These are phyloP conservation scores for Suillus subaureus DNA, from an alignment of 768 basidiomycete genomes.

Conservation along the genomic window DNA sequence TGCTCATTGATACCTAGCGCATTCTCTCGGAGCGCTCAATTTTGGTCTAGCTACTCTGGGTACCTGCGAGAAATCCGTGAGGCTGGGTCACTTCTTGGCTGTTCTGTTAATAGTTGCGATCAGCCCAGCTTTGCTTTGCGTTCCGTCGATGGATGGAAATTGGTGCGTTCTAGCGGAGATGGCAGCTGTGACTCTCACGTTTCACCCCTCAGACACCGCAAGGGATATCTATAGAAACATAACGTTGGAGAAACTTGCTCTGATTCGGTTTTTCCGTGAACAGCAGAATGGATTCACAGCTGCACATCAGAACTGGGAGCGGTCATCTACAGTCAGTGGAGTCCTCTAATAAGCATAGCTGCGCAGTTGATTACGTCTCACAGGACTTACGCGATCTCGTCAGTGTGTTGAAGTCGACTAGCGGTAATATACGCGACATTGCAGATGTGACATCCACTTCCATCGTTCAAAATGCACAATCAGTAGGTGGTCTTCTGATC, in stretches of 20 bases:
- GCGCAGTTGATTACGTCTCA: not conserved
- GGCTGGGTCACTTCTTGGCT: slow-evolving; percentile 32
- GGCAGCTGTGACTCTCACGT: slow-evolving; percentile 12
- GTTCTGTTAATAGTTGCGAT: slow-evolving; percentile 24
- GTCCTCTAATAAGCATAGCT: not conserved
- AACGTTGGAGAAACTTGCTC: slow-evolving; percentile 55
- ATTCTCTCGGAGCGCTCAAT: slow-evolving; percentile 75
- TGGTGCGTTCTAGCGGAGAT: slow-evolving; percentile 42
- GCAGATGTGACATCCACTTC: slow-evolving; percentile 22
- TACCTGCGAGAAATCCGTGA: slow-evolving; percentile 78
- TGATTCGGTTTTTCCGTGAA: slow-evolving; percentile 48
- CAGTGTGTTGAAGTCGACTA: slow-evolving; percentile 20
- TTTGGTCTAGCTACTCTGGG: slow-evolving; percentile 86
- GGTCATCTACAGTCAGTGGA: slow-evolving; percentile 1
- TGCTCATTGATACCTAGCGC: slow-evolving; percentile 46
- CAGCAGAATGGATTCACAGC: slow-evolving; percentile 43
- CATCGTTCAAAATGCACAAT: slow-evolving; percentile 21
- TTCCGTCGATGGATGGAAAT: slow-evolving; percentile 77
- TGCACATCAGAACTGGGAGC: slow-evolving; percentile 34
- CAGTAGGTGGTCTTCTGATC: slow-evolving; percentile 16
- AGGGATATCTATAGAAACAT: slow-evolving; percentile 68
- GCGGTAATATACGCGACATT: slow-evolving; percentile 20
- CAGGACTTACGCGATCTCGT: slow-evolving; percentile 35
- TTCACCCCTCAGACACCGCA: slow-evolving; percentile 50
- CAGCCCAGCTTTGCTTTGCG: slow-evolving; percentile 77